A percentile compares a stretch with the other conserved stretches of the same genome.
phyloP scores from a whole-genome alignment of 306 rosid genomes.

The Inga leiocalycina region DNA sequence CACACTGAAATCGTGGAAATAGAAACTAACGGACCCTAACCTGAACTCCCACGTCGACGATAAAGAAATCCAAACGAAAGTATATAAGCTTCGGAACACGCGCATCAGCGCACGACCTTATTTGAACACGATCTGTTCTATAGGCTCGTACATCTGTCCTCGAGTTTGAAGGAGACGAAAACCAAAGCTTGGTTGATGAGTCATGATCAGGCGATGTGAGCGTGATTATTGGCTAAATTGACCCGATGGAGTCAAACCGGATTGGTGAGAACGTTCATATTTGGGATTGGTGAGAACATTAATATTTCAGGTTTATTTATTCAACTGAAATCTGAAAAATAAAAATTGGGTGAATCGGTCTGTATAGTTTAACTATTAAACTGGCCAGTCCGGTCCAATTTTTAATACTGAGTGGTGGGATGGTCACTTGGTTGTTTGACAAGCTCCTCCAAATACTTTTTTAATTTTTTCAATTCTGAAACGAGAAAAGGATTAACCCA shows the following conservation, averaged over 20 bases:
- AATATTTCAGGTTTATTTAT: no score
- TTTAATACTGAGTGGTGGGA: no score
- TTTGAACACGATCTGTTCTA: not conserved
- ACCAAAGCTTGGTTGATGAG: not conserved
- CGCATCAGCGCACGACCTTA: not conserved
- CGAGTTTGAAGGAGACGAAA: not conserved
- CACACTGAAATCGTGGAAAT: no score
- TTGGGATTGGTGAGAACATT: no score
- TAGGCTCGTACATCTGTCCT: not conserved
- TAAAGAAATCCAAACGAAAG: not conserved
- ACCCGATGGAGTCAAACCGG: no score
- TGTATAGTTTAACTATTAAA: no score
- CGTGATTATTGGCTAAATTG: slow-evolving; percentile 1
- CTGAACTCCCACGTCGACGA: not conserved
- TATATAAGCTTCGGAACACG: not conserved
- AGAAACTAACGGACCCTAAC: not conserved
- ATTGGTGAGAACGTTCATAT: no score
- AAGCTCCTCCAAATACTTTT: not conserved
- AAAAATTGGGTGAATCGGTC: no score
- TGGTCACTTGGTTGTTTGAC: not conserved
- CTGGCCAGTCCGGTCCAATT: no score
- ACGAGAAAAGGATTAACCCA: no score
- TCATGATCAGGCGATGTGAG: not conserved
- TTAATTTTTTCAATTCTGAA: no score
- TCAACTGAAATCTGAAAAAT: no score